Base-by-base conservation (phyloP, 2,329 filamentous ascomycete genomes). In the Trichoderma sp. region DNA sequence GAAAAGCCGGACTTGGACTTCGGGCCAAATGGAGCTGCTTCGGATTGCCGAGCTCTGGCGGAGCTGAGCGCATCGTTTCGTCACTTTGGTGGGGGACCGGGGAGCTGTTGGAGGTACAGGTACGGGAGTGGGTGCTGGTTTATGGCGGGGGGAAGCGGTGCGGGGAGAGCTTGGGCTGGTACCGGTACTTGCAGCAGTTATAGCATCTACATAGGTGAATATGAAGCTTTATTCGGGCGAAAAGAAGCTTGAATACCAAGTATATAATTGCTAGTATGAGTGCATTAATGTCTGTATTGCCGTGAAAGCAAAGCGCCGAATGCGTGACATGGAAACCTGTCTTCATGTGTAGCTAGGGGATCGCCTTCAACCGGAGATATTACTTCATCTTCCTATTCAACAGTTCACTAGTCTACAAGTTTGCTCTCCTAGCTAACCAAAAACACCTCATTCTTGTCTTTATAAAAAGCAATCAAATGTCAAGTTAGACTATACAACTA, bases 21-120 rank as follows among this genome's bases (percentile, higher is more conserved):
- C 48, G 60, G 29, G 15, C 29, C 10, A 64, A 64, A 58, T 66
- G 64, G 64, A 66, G 53, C 53, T 65, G 37, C 67, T 22, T 73
- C 73, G 70, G 70, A 72, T 72, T 74, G 70, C 74, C 74, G 75
- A 76, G 70, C 69, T 70, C 48, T 56, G 59, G 45, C 59, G 68
- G 54, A 42, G 64, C 67, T 73, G 71, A 73, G 70, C 69, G 73
- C 74, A 74, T 70, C 70, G 67, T 74, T 73, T 75, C 74, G 74
- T 76, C 74, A 76, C 72, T 67, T 10, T 53, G 52, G 64, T 53
- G 54, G 53, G 64, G 61, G 45, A 37, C 27, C 9, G 19, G 15
- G 42, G 25, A 32, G 37, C 57, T 42, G 54, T 39, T 34, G 10
- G 22, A 27, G 29, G 50, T 45, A 19, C 39, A 45, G 50, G 50